Percentiles rank a stretch among this genome's conserved stretches.
Conservation (phyloP, 1,284 basidiomycete genomes). For the Leccinum fuscescens region DNA sequence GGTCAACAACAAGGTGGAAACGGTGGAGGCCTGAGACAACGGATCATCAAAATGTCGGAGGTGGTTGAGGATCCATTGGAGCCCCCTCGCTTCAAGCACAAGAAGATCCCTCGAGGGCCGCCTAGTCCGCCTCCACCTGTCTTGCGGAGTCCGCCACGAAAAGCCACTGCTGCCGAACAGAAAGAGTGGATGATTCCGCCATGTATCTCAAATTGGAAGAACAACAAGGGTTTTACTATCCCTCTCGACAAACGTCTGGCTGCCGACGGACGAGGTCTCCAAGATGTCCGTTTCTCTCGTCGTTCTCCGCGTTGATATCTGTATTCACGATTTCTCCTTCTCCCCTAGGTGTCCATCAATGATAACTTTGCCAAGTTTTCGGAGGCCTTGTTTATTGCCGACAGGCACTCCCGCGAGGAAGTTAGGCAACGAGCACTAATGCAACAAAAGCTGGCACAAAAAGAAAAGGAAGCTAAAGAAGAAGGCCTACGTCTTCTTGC, state of each 20-base stretch:
- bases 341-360: conserved; percentile 85
- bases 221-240: conserved; percentile 99
- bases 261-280: conserved; percentile 94
- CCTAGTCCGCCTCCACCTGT: conserved; percentile 98
- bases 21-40: conserved; percentile 75
- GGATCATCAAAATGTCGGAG: conserved; percentile 99
- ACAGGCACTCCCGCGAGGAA: conserved; percentile 96
- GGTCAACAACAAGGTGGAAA: conserved; percentile 74
- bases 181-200: conserved; percentile 99
- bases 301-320: neutral
- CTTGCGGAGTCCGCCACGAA: conserved; percentile 91
- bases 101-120: conserved; percentile 95
- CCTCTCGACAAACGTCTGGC: conserved; percentile 98
- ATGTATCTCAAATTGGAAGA: conserved; percentile 99
- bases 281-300: conserved; percentile 73
- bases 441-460: conserved; percentile 97
- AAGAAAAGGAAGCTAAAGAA: conserved; percentile 93
- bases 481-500: conserved; percentile 93
- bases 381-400: conserved; percentile 94
- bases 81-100: conserved; percentile 96
- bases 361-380: conserved; percentile 99
- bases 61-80: conserved; percentile 97
- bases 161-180: conserved; percentile 94
- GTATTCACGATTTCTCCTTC: conserved; percentile 10
- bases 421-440: conserved; percentile 94